A percentile compares a stretch with the other conserved stretches of the same genome.
Conservation (phyloP, 148 eudicot genomes). For the Fagopyrum homotropicum region DNA sequence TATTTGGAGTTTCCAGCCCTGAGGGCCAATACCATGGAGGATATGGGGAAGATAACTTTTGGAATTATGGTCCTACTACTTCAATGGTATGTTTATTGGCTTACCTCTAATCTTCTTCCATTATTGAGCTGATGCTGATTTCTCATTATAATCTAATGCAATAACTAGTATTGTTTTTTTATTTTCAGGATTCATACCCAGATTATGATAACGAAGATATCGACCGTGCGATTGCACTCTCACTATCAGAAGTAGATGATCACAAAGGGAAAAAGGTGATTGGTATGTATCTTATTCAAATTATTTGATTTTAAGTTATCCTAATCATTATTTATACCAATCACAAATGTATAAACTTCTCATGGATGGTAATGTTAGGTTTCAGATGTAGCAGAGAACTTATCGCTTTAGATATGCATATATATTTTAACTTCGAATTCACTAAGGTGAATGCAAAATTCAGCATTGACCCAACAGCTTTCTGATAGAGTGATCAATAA, state of each 20-base stretch:
- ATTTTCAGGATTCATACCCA: slow-evolving; percentile 49
- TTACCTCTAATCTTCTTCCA: background rate
- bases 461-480: background rate
- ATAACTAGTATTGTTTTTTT: background rate
- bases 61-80: slow-evolving; percentile 50
- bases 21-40: slow-evolving; percentile 59
- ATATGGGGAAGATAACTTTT: slow-evolving; percentile 51
- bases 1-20: slow-evolving; percentile 62
- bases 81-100: slow-evolving; percentile 34
- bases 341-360: background rate
- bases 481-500: background rate
- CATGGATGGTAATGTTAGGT: background rate
- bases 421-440: background rate
- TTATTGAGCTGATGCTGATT: background rate
- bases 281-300: slow-evolving; percentile 37
- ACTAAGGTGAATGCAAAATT: background rate
- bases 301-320: background rate
- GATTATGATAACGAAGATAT: slow-evolving; percentile 73
- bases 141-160: background rate
- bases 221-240: slow-evolving; percentile 84
- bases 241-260: slow-evolving; percentile 68
- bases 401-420: too few species aligned
- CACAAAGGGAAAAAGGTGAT: slow-evolving; percentile 68
- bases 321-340: background rate
- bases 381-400: too few species aligned